Base-by-base conservation (phyloP, 441 rosid species). In the Lepidium campestre region DNA sequence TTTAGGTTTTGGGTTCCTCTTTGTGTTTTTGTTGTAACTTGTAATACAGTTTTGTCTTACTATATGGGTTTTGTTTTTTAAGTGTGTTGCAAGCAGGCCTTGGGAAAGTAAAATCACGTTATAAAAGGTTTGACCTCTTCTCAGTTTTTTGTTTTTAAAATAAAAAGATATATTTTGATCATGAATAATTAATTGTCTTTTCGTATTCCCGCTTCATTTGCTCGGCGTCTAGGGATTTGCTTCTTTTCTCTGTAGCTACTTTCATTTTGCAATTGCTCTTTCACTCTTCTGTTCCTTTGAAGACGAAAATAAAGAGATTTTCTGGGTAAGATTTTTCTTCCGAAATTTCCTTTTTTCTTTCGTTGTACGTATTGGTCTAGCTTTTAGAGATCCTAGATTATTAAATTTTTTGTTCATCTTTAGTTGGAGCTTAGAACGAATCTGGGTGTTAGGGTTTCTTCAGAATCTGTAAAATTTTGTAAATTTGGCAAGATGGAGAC, bases 21-120 rank as follows among this genome's bases (percentile, higher is more conserved):
- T 66, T 37, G 54, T 32, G 36, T 67, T 55, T 57, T 62, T 72
- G 76, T 73, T 67, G 72, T 66, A 60, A 54, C 62, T 36, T 73
- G 40, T 61, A 54, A 46, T 15, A 61, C 68, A 46, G 58, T 60
- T 67, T 60, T 67, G 77, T 37, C 58, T 53, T 27, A 7, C 25
- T 50, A 12, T 40, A 37, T 62, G 56, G 18, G 41, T 3, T 6
- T 54, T 49, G 7, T 10, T 50, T 64, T 20, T 65, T 23, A 39
- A 40, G 10, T 34, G 39, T 41, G 20, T 37, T 29, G 39, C 57
- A 37, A 63, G 35, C 48, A 52, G 31, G 40, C 34, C 32, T n/a
- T n/a, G n/a, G n/a, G n/a, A n/a, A n/a, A n/a, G n/a, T n/a, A n/a
- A n/a, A n/a, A n/a, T n/a, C n/a, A n/a, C n/a, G n/a, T n/a, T n/a